phyloP scores from a whole-genome alignment of 495 filamentous ascomycete genomes.

The Eremomyces bilateralis region DNA sequence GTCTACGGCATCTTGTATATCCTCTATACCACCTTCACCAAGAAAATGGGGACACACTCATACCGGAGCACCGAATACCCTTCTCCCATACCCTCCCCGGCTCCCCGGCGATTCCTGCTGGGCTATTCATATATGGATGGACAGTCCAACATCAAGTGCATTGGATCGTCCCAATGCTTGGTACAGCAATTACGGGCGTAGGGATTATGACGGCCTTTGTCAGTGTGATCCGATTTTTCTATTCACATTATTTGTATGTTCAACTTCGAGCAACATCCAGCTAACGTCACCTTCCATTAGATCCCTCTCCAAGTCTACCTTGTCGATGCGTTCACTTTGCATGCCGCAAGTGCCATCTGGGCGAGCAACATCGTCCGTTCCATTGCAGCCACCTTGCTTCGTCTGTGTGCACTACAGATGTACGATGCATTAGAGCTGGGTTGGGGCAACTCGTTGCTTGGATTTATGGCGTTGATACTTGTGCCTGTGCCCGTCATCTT shows the following conservation, averaged over 20 bases:
- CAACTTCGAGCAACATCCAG: no score
- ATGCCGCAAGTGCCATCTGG: conserved; percentile 19
- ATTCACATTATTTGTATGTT: no score
- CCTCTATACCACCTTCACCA: conserved; percentile 30
- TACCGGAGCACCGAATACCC: conserved; percentile 18
- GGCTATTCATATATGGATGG: conserved; percentile 20
- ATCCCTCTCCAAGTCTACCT: no score
- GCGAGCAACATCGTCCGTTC: conserved; percentile 18
- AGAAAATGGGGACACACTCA: conserved; percentile 5
- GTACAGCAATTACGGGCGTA: conserved; percentile 9
- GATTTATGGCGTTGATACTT: conserved; percentile 15
- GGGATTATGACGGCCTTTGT: conserved; percentile 17
- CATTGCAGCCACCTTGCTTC: conserved; percentile 17
- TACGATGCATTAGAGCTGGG: conserved; percentile 18
- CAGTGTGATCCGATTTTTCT: no score
- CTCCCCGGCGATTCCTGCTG: conserved; percentile 10
- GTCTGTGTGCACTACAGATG: conserved; percentile 16
- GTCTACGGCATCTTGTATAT: conserved; percentile 26
- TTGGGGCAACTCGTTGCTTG: conserved; percentile 20
- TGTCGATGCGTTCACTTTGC: conserved; percentile 16
- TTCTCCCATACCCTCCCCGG: conserved; percentile 9
- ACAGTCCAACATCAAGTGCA: conserved; percentile 12
- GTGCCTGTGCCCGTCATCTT: conserved; percentile 17
- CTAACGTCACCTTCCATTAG: no score
- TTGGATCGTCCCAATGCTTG: conserved; percentile 15